A percentile compares a stretch with the other conserved stretches of the same genome.
These are phyloP conservation scores for Aspergillus hortae DNA, from an alignment of 2,329 filamentous ascomycete species.

Conservation along the genomic window DNA sequence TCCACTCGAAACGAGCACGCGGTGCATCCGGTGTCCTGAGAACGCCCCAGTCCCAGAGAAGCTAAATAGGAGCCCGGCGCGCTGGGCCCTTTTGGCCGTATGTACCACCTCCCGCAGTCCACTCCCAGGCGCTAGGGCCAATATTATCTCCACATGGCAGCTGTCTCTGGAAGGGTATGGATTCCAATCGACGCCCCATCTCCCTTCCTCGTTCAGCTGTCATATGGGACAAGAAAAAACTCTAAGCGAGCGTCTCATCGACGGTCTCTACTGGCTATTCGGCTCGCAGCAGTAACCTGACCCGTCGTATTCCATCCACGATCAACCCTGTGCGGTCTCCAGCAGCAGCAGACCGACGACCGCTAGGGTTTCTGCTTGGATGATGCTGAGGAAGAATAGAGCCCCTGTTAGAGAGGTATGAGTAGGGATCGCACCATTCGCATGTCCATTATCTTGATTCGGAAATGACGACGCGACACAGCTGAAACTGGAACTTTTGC, in stretches of 20 bases:
- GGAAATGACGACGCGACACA: constrained; percentile 5
- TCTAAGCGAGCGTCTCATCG: neutral
- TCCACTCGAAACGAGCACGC: constrained; percentile 9
- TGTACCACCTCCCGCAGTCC: neutral
- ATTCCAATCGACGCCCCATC: neutral
- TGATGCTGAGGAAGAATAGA: neutral
- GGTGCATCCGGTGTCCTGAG: constrained; percentile 10
- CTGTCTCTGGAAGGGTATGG: neutral
- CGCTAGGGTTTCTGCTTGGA: neutral
- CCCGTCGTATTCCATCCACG: constrained; percentile 4
- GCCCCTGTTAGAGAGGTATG: too few species aligned
- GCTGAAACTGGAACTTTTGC: constrained; percentile 14
- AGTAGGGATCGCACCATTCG: too few species aligned
- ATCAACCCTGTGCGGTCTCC: constrained; percentile 2
- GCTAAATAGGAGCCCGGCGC: constrained; percentile 1
- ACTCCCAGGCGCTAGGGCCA: constrained; percentile 10
- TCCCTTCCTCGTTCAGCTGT: neutral
- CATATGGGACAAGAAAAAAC: neutral
- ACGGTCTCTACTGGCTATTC: neutral
- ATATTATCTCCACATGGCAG: constrained; percentile 7
- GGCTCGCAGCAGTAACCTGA: neutral
- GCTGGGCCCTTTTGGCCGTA: neutral
- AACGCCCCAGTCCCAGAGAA: neutral
- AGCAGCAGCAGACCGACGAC: neutral
- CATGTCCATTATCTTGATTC: constrained; percentile 4